phyloP scores from a whole-genome alignment of 345 rosid species.

The Leavenworthia alabamica region DNA sequence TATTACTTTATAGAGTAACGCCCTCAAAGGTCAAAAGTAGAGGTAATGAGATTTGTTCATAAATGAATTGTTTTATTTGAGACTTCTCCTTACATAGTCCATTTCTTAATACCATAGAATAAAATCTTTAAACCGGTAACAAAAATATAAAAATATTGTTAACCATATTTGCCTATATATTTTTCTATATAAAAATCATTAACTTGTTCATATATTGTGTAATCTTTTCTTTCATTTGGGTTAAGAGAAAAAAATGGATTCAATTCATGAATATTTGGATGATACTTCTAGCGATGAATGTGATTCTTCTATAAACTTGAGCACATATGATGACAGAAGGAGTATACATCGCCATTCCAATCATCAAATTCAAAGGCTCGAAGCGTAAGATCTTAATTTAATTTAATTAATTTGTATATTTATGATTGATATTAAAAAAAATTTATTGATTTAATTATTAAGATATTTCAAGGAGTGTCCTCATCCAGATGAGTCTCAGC shows the following conservation, averaged over 20 bases:
- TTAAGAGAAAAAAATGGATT: background rate
- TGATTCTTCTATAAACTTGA: slow-evolving; percentile 10
- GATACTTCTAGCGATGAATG: slow-evolving; percentile 44
- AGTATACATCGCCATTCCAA: slow-evolving; percentile 47
- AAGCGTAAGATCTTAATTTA: slow-evolving; percentile 37
- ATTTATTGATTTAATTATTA: background rate
- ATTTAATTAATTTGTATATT: no score
- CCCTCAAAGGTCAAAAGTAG: background rate
- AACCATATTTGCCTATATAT: background rate
- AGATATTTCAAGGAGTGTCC: slow-evolving; percentile 71
- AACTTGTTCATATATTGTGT: background rate
- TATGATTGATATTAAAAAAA: no score
- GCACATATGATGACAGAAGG: slow-evolving; percentile 23
- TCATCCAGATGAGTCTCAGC: slow-evolving; percentile 65
- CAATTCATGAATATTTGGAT: background rate
- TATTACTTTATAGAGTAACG: slow-evolving; percentile 6
- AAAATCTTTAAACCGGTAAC: background rate
- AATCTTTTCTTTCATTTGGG: background rate
- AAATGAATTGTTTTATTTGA: background rate
- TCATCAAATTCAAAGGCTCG: slow-evolving; percentile 48
- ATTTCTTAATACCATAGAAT: background rate
- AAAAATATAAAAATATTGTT: background rate
- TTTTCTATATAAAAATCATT: slow-evolving; percentile 4
- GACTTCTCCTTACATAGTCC: background rate
- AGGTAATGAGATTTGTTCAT: slow-evolving; percentile 20